phyloP scores from a whole-genome alignment of 2,329 filamentous ascomycete genomes.

The Elsinoe arachidis region DNA sequence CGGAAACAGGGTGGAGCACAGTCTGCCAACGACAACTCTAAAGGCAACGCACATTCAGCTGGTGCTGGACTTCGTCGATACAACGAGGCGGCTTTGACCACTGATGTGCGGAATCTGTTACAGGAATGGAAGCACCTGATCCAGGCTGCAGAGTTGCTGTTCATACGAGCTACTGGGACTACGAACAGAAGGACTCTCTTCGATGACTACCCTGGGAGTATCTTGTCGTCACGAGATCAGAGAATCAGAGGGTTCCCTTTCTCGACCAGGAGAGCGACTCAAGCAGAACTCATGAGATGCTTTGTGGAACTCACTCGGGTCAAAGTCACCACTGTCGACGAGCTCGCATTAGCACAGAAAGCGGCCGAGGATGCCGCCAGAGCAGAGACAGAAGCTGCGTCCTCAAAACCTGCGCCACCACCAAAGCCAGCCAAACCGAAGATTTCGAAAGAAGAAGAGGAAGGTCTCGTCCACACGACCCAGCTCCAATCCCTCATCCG shows the following conservation, averaged over 20 bases:
- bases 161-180: constrained; percentile 78
- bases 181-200: constrained; percentile 84
- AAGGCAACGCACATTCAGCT: constrained; percentile 87
- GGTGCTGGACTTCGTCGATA: constrained; percentile 84
- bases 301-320: constrained; percentile 90
- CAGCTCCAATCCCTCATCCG: constrained; percentile 83
- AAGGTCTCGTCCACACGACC: constrained; percentile 70
- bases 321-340: constrained; percentile 72
- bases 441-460: constrained; percentile 74
- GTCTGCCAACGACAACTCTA: constrained; percentile 87
- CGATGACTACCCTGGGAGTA: constrained; percentile 81
- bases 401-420: constrained; percentile 19
- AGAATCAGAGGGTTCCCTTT: constrained; percentile 86
- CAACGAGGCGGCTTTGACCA: constrained; percentile 81
- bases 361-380: constrained; percentile 38
- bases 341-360: constrained; percentile 47
- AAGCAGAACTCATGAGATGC: constrained; percentile 86
- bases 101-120: constrained; percentile 77
- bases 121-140: constrained; percentile 79
- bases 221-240: constrained; percentile 68
- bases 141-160: constrained; percentile 74
- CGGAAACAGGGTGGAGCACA: constrained; percentile 95
- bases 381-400: constrained; percentile 32
- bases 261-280: constrained; percentile 81
- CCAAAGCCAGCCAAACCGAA: constrained; percentile 51